Base-by-base conservation (phyloP, 305 asterid species). In the Rubia tinctorum region DNA sequence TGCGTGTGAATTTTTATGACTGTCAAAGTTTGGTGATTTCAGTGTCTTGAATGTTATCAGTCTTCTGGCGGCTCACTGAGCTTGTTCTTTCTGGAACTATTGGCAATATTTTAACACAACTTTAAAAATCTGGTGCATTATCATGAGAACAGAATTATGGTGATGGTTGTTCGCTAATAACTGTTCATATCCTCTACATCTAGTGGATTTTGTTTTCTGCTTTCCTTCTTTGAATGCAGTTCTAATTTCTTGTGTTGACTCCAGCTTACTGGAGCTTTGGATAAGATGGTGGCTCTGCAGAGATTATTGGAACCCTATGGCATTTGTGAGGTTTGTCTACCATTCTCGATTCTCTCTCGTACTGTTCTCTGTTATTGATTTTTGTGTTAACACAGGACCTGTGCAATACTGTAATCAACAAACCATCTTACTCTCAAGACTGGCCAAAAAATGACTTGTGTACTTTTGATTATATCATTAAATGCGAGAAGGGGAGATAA, bases 281-380 rank as follows among this genome's bases (percentile, higher is more conserved):
- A 93, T 81, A 93, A 93, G 89, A 93, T 91, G 95, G 88, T 93
- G 76, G 98, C 97, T 76, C 81, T 93, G 87, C 98, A 93, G 80
- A 88, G 98, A 78, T 80, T 89, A 81, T 79, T 93, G 86, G 98
- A 93, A 80, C 97, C 97, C 23, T 93, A 84, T 53, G 98, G 98
- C 78, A 93, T 93, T 85, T 93, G 98, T 76, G 97, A 93, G 98
- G 98, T 93, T 72, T 73, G 75, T 72, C 68, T 71, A 64, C 76
- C 75, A 78, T 64, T 51, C 51, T 12, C 45, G 27, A 44, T 76
- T 43, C 67, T 77, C n/a, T 51, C 37, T 27, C 12, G 7, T 8
- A 0, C 51, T 4, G 23, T 34, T 34, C 42, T 43, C 18, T 43
- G 42, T 25, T 44, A 11, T 68, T 23, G 72, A 14, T 51, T 12